phyloP scores from a whole-genome alignment of 2,329 filamentous ascomycete genomes.

The Aspergillus ruber region DNA sequence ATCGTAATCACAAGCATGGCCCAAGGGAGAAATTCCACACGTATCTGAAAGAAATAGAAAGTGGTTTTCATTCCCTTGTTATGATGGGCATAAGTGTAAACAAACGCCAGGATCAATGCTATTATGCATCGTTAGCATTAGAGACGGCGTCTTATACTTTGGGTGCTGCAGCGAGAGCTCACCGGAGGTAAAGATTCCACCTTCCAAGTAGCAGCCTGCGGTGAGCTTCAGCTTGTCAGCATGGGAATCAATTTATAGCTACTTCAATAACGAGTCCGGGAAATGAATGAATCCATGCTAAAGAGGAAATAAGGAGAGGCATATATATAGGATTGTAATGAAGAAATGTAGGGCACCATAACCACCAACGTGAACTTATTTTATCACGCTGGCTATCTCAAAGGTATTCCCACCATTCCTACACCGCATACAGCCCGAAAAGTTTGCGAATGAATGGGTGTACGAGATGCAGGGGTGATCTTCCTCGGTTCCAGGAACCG shows the following conservation, averaged over 20 bases:
- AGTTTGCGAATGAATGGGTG: slow-evolving; percentile 55
- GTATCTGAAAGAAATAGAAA: slow-evolving; percentile 79
- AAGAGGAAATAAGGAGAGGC: not conserved
- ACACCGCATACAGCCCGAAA: slow-evolving; percentile 57
- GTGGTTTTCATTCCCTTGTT: slow-evolving; percentile 68
- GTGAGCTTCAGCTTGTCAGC: slow-evolving; percentile 35
- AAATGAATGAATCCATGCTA: slow-evolving; percentile 10
- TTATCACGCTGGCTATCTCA: slow-evolving; percentile 54
- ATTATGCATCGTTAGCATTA: slow-evolving; percentile 43
- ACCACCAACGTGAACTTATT: slow-evolving; percentile 57
- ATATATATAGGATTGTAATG: slow-evolving; percentile 17
- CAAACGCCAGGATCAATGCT: slow-evolving; percentile 70
- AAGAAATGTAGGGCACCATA: slow-evolving; percentile 59
- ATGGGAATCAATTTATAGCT: slow-evolving; percentile 11
- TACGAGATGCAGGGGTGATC: slow-evolving; percentile 63
- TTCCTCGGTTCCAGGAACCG: slow-evolving; percentile 82
- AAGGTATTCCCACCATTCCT: slow-evolving; percentile 70
- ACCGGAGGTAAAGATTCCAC: slow-evolving; percentile 33
- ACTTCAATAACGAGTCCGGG: slow-evolving; percentile 9
- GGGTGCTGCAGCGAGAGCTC: slow-evolving; percentile 13
- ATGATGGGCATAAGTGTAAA: slow-evolving; percentile 81
- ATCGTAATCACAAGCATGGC: slow-evolving; percentile 71
- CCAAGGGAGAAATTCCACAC: slow-evolving; percentile 72
- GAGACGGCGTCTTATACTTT: not conserved
- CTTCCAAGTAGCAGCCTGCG: slow-evolving; percentile 32